These are phyloP conservation scores for Neoarthrinium moseri DNA, from an alignment of 2,329 filamentous ascomycete species.

Conservation along the genomic window DNA sequence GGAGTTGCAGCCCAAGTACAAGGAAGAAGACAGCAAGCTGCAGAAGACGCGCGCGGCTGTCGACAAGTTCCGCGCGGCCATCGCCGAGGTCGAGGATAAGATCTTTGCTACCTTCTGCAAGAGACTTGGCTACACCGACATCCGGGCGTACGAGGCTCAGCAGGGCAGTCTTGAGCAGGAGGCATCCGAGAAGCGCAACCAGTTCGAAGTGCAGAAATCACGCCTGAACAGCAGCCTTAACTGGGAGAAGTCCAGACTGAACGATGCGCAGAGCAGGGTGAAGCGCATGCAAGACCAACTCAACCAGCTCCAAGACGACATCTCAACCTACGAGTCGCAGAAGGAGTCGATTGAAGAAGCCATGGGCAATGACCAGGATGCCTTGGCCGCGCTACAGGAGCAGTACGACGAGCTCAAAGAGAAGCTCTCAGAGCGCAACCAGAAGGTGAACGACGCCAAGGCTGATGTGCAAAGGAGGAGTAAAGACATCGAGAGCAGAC, in stretches of 20 bases:
- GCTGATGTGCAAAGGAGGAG: conserved; percentile 79
- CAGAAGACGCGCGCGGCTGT: conserved; percentile 53
- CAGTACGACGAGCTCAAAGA: conserved; percentile 67
- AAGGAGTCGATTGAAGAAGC: conserved; percentile 73
- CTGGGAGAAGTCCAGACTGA: conserved; percentile 53
- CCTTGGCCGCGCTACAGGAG: conserved; percentile 74
- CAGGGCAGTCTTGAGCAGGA: conserved; percentile 93
- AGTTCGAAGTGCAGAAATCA: conserved; percentile 83
- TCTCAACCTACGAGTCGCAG: conserved; percentile 68
- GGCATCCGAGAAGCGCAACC: conserved; percentile 78
- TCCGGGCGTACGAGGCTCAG: conserved; percentile 89
- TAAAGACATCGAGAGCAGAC: conserved; percentile 73
- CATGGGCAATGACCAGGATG: conserved; percentile 70
- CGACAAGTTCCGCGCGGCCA: conserved; percentile 56
- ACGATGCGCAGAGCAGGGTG: conserved; percentile 66
- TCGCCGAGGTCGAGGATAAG: conserved; percentile 82
- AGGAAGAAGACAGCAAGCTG: conserved; percentile 68
- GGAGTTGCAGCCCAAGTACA: conserved; percentile 75
- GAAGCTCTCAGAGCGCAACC: conserved; percentile 66
- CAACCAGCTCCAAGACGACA: conserved; percentile 64
- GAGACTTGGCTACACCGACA: conserved; percentile 81
- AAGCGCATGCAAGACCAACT: conserved; percentile 65
- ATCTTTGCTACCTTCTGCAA: conserved; percentile 85
- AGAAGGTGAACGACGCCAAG: conserved; percentile 76
- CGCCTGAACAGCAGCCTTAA: conserved; percentile 62